Percentiles rank a stretch among this genome's conserved stretches.
These are phyloP conservation scores for Pythium aquatile DNA, from an alignment of 352 stramenopile species.

Conservation along the genomic window DNA sequence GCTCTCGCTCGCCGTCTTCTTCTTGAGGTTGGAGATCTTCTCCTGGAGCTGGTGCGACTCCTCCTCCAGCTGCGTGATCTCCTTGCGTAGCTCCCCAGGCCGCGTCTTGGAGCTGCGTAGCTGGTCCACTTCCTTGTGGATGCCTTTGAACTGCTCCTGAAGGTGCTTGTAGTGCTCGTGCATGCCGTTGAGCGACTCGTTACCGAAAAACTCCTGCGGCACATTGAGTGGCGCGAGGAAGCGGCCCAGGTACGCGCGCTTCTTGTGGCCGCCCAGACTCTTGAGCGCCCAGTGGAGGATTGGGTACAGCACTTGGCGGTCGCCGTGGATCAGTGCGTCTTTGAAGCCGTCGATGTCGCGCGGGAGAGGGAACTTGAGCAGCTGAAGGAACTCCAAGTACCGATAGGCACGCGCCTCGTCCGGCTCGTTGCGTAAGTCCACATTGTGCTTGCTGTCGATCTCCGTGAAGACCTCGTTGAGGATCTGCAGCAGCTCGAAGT, in stretches of 20 bases:
- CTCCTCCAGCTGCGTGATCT: constrained; percentile 92
- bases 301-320: constrained; percentile 88
- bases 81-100: constrained; percentile 81
- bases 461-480: constrained; percentile 92
- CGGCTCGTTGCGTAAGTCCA: constrained; percentile 82
- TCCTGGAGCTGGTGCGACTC: constrained; percentile 89
- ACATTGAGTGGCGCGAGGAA: constrained; percentile 93
- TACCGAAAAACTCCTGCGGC: constrained; percentile 91
- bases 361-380: constrained; percentile 92
- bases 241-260: constrained; percentile 91
- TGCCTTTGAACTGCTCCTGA: constrained; percentile 90
- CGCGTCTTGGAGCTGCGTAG: constrained; percentile 75
- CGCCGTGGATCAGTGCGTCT: constrained; percentile 73
- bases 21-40: constrained; percentile 90
- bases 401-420: constrained; percentile 75
- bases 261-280: constrained; percentile 85
- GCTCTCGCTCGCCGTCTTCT: constrained; percentile 76
- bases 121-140: constrained; percentile 90
- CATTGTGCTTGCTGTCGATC: constrained; percentile 84
- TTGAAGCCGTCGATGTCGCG: constrained; percentile 72
- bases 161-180: constrained; percentile 92
- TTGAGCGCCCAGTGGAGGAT: constrained; percentile 93
- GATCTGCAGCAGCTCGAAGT: constrained; percentile 92
- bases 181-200: constrained; percentile 79
- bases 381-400: constrained; percentile 90